phyloP scores from a whole-genome alignment of 2,329 filamentous ascomycete species.

The Venturia oleaginea region DNA sequence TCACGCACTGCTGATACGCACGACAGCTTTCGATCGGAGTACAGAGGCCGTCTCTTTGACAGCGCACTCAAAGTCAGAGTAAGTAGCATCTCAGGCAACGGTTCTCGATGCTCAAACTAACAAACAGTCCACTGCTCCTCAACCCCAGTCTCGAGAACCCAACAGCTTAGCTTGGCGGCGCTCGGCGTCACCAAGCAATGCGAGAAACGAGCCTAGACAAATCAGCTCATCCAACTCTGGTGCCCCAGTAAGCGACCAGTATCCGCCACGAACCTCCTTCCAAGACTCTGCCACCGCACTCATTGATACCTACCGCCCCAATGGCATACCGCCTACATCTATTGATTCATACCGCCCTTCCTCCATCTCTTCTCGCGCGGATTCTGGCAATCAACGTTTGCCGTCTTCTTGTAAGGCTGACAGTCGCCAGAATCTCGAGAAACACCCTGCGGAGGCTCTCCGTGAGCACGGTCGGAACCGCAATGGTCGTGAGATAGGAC shows the following conservation, averaged over 20 bases:
- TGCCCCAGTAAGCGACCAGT: conserved; percentile 2
- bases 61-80: conserved; percentile 1
- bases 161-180: background rate
- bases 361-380: background rate
- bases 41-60: background rate
- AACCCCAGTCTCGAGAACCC: background rate
- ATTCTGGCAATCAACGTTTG: conserved; percentile 3
- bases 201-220: background rate
- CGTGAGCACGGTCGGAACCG: background rate
- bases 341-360: background rate
- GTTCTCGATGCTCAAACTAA: background rate
- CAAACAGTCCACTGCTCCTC: background rate
- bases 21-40: background rate
- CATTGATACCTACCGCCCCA: conserved; percentile 3
- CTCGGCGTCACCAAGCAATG: background rate
- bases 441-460: conserved; percentile 4
- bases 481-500: background rate
- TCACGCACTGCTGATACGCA: background rate
- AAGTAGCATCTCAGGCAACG: background rate
- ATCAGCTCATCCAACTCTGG: background rate
- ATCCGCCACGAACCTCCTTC: conserved; percentile 2
- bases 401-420: background rate
- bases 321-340: background rate
- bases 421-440: conserved; percentile 2
- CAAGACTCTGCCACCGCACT: background rate